These are phyloP conservation scores for Phytophthora rubi DNA, from an alignment of 352 stramenopile genomes.

Conservation along the genomic window DNA sequence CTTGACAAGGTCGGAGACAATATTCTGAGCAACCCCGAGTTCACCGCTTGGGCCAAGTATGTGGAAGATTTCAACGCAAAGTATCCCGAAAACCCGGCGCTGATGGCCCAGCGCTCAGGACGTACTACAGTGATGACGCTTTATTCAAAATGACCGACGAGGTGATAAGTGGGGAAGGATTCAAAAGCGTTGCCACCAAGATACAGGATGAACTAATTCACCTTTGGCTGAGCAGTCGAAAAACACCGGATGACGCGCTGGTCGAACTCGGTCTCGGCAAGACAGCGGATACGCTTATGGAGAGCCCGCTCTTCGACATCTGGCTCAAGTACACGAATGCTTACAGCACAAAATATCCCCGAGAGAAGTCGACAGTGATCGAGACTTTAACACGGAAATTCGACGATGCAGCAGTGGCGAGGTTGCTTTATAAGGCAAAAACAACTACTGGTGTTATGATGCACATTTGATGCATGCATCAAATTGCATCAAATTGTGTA, in stretches of 20 bases:
- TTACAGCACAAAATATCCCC: too few relatives aligned
- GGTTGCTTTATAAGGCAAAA: too few relatives aligned
- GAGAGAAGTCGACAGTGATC: too few relatives aligned
- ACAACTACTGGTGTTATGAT: too few relatives aligned
- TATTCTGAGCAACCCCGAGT: background rate
- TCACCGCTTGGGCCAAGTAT: background rate
- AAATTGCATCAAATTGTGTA: too few relatives aligned
- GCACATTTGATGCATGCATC: too few relatives aligned
- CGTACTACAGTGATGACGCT: background rate
- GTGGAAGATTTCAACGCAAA: background rate
- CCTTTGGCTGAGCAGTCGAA: background rate
- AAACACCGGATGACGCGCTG: background rate
- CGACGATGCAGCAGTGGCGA: too few relatives aligned
- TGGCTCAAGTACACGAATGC: too few relatives aligned
- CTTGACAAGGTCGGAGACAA: background rate
- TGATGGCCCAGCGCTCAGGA: background rate
- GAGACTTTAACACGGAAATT: too few relatives aligned
- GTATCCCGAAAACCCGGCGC: background rate
- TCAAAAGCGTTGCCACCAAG: background rate
- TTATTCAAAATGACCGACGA: background rate
- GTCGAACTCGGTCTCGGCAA: background rate
- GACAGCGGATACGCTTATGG: background rate
- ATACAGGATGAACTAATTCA: background rate
- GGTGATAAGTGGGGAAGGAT: background rate
- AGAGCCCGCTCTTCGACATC: background rate